phyloP scores from a whole-genome alignment of 2,329 filamentous ascomycete species.

The Botrytis fabae region DNA sequence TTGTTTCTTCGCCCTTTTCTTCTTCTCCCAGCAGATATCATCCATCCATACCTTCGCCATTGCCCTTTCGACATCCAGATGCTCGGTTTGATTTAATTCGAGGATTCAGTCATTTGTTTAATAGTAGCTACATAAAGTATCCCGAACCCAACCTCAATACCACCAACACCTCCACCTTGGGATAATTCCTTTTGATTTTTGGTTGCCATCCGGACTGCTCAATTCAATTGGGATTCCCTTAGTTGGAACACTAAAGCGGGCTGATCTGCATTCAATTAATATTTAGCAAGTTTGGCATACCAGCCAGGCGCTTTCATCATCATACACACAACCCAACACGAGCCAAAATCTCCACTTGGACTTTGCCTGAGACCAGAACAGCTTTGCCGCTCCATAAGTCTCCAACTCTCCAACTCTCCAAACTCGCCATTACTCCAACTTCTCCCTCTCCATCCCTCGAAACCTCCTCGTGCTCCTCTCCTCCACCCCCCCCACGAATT shows the following conservation, averaged over 20 bases:
- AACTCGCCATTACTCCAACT: slow-evolving; percentile 22
- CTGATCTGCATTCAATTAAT: slow-evolving; percentile 21
- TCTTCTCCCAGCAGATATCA: background rate
- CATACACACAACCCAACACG: slow-evolving; percentile 9
- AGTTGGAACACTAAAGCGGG: slow-evolving; percentile 17
- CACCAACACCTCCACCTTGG: background rate
- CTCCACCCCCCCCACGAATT: slow-evolving; percentile 17
- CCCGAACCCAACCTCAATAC: background rate
- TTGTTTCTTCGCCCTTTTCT: background rate
- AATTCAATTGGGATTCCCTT: background rate
- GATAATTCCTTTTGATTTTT: slow-evolving; percentile 1
- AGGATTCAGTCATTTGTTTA: background rate
- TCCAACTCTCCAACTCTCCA: background rate
- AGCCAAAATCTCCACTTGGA: slow-evolving; percentile 15
- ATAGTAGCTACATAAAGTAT: background rate
- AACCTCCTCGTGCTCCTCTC: slow-evolving; percentile 18
- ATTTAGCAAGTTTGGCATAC: slow-evolving; percentile 16
- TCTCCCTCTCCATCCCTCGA: slow-evolving; percentile 29
- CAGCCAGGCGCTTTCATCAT: background rate
- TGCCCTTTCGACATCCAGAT: too few species aligned
- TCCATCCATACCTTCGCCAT: too few species aligned
- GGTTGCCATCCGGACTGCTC: background rate
- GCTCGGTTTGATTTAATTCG: too few species aligned
- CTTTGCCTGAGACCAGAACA: background rate
- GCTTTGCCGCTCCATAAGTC: background rate